Evolutionary conservation across 1,284 basidiomycete genomes (phyloP), one percentile per base, ranked within the genome.

Genomic region (Papiliotrema laurentii): DNA sequence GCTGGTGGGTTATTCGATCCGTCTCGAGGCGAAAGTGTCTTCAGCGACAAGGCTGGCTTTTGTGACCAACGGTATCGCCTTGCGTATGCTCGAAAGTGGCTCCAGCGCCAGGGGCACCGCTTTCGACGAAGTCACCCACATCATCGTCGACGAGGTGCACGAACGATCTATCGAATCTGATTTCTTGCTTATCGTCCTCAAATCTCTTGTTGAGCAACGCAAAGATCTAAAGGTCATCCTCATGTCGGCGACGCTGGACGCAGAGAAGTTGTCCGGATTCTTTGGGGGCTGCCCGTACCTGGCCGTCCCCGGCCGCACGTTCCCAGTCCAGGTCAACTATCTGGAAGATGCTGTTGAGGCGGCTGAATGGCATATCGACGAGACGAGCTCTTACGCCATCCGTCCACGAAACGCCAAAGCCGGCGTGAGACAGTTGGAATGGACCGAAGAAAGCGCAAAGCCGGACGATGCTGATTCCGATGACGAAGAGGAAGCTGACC

Each of bases 141-240:
- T 68, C 40, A 58, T 69, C 16, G 58, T 69, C 4, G 64, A 70
- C 31, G 64, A 69, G 47, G 66, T 90, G 43, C 90, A 98, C 66
- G 96, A 98, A 74, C 84, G 96, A 13, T 90, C 86, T 3, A 97
- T 99, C 59, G 94, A 99, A 69, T 93, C 90, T 0, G 96, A 98
- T 72, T 99, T 98, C 75, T 79, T 99, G 25, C 78, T 99, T 21
- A 92, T 98, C 63, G 90, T 97, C 9, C 79, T 99, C 49, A 93
- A 92, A 73, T 86, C 88, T n/a, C 76, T 98, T 19, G 72, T 97
- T 39, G 75, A 81, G 46, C 82, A 86, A 55, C 81, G 90, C 21
- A 81, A 84, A 39, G 85, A 94, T 61, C 78, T 99, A 43, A 94
- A 89, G 73, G 83, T 99, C 27, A 83, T 98, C 28, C 80, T 98